Conservation (phyloP, 2,329 filamentous ascomycete genomes). For the Phaeosphaeriaceae sp. region DNA sequence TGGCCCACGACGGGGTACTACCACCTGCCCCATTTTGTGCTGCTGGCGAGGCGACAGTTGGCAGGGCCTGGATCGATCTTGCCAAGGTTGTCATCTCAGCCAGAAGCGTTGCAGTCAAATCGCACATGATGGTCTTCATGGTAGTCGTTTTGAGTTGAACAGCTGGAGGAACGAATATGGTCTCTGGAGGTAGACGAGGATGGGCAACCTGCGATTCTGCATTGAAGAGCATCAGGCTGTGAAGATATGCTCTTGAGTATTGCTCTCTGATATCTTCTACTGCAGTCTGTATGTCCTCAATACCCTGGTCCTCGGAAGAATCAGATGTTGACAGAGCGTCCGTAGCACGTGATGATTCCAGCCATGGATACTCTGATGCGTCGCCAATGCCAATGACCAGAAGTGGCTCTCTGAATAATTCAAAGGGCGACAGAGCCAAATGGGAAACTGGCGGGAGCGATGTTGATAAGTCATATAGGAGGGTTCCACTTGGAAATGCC, state of each 20-base stretch:
- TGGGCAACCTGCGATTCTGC: slow-evolving; percentile 54
- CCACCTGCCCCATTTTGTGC: slow-evolving; percentile 38
- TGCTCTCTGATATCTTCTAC: slow-evolving; percentile 74
- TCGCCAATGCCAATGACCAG: slow-evolving; percentile 86
- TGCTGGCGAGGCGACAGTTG: slow-evolving; percentile 67
- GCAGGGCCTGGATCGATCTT: slow-evolving; percentile 58
- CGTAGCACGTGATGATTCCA: slow-evolving; percentile 52
- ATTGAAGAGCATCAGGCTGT: slow-evolving; percentile 83
- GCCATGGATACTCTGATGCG: slow-evolving; percentile 66
- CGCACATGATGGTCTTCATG: slow-evolving; percentile 55
- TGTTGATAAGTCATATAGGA: slow-evolving; percentile 87
- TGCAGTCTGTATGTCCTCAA: slow-evolving; percentile 61
- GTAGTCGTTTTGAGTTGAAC: slow-evolving; percentile 77
- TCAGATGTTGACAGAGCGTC: slow-evolving; percentile 10
- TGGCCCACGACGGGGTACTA: slow-evolving; percentile 38
- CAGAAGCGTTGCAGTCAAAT: slow-evolving; percentile 53
- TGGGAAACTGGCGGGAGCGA: slow-evolving; percentile 81
- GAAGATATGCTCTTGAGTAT: slow-evolving; percentile 78
- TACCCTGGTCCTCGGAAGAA: slow-evolving; percentile 30
- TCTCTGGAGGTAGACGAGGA: slow-evolving; percentile 65
- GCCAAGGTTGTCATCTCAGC: slow-evolving; percentile 57
- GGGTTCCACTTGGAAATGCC: slow-evolving; percentile 82
- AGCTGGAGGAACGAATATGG: slow-evolving; percentile 73
- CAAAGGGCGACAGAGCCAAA: slow-evolving; percentile 83
- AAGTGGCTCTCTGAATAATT: slow-evolving; percentile 85